Evolutionary conservation across 1,139 yeast species (phyloP), one percentile per base, ranked within the genome.

Genomic region (Scheffersomyces parashehatae): DNA sequence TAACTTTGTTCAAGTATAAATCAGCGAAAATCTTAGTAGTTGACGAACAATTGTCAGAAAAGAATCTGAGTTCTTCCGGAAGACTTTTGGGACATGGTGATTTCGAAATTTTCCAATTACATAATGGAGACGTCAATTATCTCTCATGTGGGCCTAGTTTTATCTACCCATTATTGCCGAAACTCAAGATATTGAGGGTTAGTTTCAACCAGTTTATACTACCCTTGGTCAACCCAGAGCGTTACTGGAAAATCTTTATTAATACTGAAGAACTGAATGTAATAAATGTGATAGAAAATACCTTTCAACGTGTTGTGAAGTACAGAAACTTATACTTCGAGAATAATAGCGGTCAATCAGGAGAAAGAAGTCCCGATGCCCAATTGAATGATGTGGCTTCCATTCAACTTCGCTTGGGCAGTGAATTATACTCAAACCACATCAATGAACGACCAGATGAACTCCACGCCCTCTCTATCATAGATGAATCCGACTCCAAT

Each of bases 151-250:
- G 85, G 3, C 48, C 55, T 5, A 65, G 77, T 5, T 73, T 81
- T 40, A 76, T 79, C 5, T 85, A 85, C 54, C 91, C 95, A 1
- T 74, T 86, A 13, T 63, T 86, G 38, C 87, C 88, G 3, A 75
- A 73, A 46, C 64, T 81, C 42, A 79, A 82, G 53, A 69, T 85
- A 2, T 65, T 85, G 44, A 71, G 87, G 49, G 73, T 81, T 2
- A 70, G 69, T 29, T 55, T 59, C 38, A 73, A 75, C 49, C 82
- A 81, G 47, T 84, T 83, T 53, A 70, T 85, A 2, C 57, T 86
- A 29, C 88, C 90, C 1, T 70, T 85, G 50, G 80, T 81, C 8
- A 83, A 83, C 50, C 91, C 91, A 0, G 85, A 83, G 46, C 66
- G 90, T 51, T 85, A 82, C 60, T 85, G 91, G 91, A 75, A 81